phyloP scores from a whole-genome alignment of 2,329 filamentous ascomycete species.

The Xylariaceae sp. region DNA sequence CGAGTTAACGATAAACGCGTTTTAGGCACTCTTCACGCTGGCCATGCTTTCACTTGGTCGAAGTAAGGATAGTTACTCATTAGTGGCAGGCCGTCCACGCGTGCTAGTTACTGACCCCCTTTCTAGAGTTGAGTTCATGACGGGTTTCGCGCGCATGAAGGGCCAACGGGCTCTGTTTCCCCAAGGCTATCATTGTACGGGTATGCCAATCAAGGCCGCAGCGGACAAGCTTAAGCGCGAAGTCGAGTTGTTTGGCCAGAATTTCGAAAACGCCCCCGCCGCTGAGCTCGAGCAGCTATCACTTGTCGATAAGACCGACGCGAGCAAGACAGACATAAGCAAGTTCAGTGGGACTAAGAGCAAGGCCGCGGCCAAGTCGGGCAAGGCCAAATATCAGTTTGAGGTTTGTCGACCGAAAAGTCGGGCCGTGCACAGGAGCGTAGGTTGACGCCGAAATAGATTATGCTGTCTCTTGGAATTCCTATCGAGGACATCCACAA shows the following conservation, averaged over 20 bases:
- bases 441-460: conserved; percentile 37
- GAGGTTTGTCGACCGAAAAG: conserved; percentile 53
- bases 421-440: not conserved
- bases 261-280: conserved; percentile 47
- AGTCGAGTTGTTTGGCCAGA: conserved; percentile 17
- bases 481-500: conserved; percentile 84
- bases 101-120: not conserved
- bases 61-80: conserved; percentile 45
- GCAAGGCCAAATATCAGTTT: conserved; percentile 94
- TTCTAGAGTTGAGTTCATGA: conserved; percentile 64
- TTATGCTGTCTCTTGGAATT: conserved; percentile 88
- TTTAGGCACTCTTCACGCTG: conserved; percentile 66
- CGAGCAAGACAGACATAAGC: conserved; percentile 74
- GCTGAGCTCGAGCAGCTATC: conserved; percentile 40
- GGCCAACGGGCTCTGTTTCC: conserved; percentile 64
- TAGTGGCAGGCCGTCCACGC: no score
- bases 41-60: conserved; percentile 85
- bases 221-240: conserved; percentile 18
- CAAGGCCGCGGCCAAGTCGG: conserved; percentile 84
- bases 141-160: conserved; percentile 83
- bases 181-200: conserved; percentile 14
- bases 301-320: conserved; percentile 56
- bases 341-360: conserved; percentile 93
- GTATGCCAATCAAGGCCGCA: conserved; percentile 19
- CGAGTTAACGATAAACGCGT: not conserved